Conservation (phyloP, 768 basidiomycete genomes). For the Leccinum boreale region DNA sequence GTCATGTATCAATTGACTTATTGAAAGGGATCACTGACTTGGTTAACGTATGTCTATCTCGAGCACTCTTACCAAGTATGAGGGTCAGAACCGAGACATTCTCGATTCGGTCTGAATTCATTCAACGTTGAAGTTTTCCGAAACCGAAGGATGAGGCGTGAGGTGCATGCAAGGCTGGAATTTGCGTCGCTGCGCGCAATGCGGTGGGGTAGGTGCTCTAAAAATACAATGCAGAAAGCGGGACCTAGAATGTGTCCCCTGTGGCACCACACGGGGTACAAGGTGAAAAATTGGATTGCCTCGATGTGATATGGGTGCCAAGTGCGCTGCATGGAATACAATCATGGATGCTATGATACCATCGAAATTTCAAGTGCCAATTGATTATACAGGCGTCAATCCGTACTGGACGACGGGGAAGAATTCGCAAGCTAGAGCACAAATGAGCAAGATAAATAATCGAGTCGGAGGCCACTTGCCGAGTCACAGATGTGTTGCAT, state of each 20-base stretch:
- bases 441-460: conserved; percentile 2
- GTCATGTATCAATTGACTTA: background rate
- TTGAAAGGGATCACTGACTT: background rate
- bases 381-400: background rate
- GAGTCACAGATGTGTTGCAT: background rate
- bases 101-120: conserved; percentile 39
- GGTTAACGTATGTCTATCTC: conserved; percentile 33
- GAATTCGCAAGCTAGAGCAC: background rate
- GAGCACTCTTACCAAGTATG: conserved; percentile 48
- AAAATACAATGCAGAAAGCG: background rate
- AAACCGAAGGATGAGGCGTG: background rate
- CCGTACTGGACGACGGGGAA: background rate
- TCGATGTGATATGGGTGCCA: background rate
- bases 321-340: conserved; percentile 4
- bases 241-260: background rate
- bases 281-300: background rate
- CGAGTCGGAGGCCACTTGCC: background rate
- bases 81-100: conserved; percentile 53
- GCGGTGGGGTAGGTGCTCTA: background rate
- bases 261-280: background rate
- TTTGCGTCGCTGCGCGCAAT: background rate
- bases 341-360: background rate
- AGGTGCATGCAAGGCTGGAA: background rate
- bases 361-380: background rate
- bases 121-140: background rate